Evolutionary conservation across 257 asterid species (phyloP).

Genomic region (Solanum ossicruentum): DNA sequence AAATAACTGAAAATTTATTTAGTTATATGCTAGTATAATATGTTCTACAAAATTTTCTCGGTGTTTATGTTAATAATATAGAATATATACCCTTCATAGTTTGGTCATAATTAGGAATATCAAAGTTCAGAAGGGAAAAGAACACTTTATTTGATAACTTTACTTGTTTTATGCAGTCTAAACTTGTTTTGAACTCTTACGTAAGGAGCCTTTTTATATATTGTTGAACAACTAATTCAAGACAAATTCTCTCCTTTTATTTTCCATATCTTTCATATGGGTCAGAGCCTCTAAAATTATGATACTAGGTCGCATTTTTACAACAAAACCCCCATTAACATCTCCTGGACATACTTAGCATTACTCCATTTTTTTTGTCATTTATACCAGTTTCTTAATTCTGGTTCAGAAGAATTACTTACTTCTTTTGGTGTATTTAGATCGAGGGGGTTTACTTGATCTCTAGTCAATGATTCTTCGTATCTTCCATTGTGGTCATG

Average conservation of each 20-base stretch:
- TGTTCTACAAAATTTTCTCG: not conserved
- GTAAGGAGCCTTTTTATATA: not conserved
- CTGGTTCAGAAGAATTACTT: not conserved
- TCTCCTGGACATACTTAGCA: not conserved
- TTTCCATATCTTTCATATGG: not conserved
- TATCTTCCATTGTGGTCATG: not conserved
- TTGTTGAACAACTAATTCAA: not conserved
- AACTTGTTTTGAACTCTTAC: not conserved
- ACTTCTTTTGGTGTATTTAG: not conserved
- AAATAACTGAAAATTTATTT: not conserved
- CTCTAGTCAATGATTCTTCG: not conserved
- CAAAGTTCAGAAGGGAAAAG: not conserved
- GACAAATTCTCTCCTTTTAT: not conserved
- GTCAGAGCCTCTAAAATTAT: not conserved
- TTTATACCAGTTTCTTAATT: not conserved
- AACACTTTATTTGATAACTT: not conserved
- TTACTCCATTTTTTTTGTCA: not conserved
- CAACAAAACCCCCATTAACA: not conserved
- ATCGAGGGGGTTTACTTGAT: not conserved
- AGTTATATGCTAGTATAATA: not conserved
- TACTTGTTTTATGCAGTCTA: not conserved
- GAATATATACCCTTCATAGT: not conserved
- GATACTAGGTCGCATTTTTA: not conserved
- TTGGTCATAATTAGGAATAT: not conserved
- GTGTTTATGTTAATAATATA: not conserved